Evolutionary conservation across 2,329 filamentous ascomycete genomes (phyloP), one percentile per base, ranked within the genome.

Genomic region (Fusarium mundagurra): DNA sequence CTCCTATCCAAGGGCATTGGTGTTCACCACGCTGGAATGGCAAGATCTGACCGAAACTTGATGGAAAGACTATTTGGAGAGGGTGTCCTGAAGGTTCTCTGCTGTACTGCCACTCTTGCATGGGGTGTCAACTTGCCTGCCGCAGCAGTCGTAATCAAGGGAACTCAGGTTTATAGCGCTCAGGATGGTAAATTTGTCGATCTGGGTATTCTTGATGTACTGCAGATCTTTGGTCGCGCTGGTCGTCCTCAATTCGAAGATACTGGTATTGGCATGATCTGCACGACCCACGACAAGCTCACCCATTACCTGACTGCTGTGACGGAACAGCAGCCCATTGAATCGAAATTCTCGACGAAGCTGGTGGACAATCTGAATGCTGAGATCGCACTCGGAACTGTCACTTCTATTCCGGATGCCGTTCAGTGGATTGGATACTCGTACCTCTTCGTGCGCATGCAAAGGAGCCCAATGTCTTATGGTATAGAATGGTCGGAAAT

Each of bases 61-160:
- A 94, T 98, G 86, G 97, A 99, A 82, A 91, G 94, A 24, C 88
- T 98, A 22, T 99, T 99, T 77, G 90, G 88, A 8, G 93, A 97
- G 75, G 97, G 96, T 33, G 92, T 98, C n/a, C 89, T 98, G 77
- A 98, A 96, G 82, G 95, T 99, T 2, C 92, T 99, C 29, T 98
- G 96, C 87, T 99, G 97, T 90, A 99, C 96, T 6, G 96, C 96
- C 17, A 99, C 96, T 3, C 88, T 99, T 33, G 96, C 96, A 2
- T 99, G 96, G 96, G 96, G 96, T 91, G 96, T 99, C 80, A 99
- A 99, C 83, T 90, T 99, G 83, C 96, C 96, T 2, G 96, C 96
- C 39, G 96, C 96, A 1, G 97, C 96, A 0, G 96, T 99, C 58
- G 90, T 99, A 61, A 99, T 99, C 88, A 99, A 99, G 82, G 96